phyloP scores from a whole-genome alignment of 306 rosid genomes.

The Morella rubra region DNA sequence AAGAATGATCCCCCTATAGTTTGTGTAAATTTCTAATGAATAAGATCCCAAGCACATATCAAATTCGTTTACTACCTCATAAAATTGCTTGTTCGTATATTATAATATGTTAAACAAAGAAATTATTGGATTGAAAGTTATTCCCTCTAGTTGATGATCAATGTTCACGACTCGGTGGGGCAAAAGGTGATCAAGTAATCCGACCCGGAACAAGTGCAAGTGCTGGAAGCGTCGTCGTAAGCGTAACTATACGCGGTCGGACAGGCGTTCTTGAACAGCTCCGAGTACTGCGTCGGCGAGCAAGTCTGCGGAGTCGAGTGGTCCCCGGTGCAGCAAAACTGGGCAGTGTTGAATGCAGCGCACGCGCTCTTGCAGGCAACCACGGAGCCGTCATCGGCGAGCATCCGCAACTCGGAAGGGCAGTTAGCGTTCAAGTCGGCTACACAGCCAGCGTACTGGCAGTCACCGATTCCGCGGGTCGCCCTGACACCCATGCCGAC shows the following conservation, averaged over 20 bases:
- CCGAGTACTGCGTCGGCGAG: conserved; percentile 70
- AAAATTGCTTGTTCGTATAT: not conserved
- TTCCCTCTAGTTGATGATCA: not conserved
- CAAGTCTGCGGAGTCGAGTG: conserved; percentile 76
- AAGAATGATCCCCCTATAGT: not conserved
- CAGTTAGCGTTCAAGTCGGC: conserved; percentile 59
- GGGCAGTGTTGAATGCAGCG: conserved; percentile 59
- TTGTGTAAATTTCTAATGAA: not conserved
- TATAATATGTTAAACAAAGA: not conserved
- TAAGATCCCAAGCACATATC: not conserved
- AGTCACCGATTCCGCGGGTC: conserved; percentile 71
- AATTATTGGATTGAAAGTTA: not conserved
- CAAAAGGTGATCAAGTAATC: conserved; percentile 72
- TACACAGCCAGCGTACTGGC: conserved; percentile 82
- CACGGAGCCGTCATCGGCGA: conserved; percentile 34
- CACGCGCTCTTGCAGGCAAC: conserved; percentile 94
- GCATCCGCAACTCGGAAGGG: conserved; percentile 61
- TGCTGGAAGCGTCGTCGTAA: conserved; percentile 85
- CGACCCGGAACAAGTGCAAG: conserved; percentile 77
- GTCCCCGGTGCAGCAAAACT: conserved; percentile 78
- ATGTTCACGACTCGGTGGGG: conserved; percentile 35
- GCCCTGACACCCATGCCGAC: conserved; percentile 73
- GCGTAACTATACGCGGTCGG: conserved; percentile 91
- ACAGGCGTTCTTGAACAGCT: conserved; percentile 78
- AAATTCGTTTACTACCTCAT: not conserved